These are phyloP conservation scores for Eremothecium gossypii DNA, from an alignment of 1,139 yeast genomes.

Conservation along the genomic window DNA sequence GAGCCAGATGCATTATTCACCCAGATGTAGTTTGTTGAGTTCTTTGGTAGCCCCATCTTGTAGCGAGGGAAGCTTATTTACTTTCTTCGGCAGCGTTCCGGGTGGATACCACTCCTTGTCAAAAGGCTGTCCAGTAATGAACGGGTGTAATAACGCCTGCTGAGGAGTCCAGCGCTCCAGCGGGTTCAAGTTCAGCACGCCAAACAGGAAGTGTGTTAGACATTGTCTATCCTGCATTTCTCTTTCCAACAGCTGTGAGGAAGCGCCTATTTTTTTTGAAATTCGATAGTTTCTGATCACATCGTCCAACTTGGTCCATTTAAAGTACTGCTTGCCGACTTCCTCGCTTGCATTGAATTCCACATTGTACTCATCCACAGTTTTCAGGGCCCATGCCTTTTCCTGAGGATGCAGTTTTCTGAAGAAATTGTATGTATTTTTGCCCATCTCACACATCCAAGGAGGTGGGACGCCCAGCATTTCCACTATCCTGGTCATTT, in stretches of 20 bases:
- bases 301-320: constrained; percentile 61
- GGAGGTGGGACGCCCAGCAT: constrained; percentile 84
- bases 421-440: constrained; percentile 66
- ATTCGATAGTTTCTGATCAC: constrained; percentile 68
- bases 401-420: constrained; percentile 35
- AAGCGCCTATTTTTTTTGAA: constrained; percentile 65
- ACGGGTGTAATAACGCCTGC: constrained; percentile 89
- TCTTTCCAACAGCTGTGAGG: constrained; percentile 47
- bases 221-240: constrained; percentile 68
- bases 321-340: constrained; percentile 78
- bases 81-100: constrained; percentile 23
- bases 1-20: not conserved
- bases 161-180: constrained; percentile 95
- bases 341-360: constrained; percentile 55
- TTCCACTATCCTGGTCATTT: constrained; percentile 69
- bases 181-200: constrained; percentile 77
- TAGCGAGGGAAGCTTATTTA: constrained; percentile 11
- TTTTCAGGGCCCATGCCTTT: constrained; percentile 40
- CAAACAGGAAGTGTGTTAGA: constrained; percentile 67
- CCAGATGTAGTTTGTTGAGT: constrained; percentile 10
- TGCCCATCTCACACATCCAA: constrained; percentile 96
- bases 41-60: constrained; percentile 17
- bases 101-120: constrained; percentile 42
- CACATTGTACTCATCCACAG: constrained; percentile 49
- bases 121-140: constrained; percentile 49